Evolutionary conservation across 2,329 filamentous ascomycete species (phyloP).

Genomic region (Immersiporthe knoxdaviesiana): DNA sequence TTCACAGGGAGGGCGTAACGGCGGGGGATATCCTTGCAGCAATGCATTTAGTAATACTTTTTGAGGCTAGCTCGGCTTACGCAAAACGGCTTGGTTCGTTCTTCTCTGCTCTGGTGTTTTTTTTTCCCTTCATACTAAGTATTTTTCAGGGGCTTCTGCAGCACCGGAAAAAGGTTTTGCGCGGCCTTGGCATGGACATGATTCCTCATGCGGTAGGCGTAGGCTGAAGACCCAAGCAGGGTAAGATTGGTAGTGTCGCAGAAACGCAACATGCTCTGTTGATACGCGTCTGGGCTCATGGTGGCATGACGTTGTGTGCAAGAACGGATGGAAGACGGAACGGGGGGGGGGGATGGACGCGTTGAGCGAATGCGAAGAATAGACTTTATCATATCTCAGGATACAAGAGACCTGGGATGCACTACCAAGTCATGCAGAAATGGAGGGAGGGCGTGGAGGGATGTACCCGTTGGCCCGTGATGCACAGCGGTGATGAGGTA

Average conservation of each 20-base stretch:
- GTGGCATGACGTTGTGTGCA: conserved; percentile 15
- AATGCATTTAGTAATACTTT: neutral
- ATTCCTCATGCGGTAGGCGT: conserved; percentile 16
- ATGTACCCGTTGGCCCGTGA: neutral
- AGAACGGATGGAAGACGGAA: neutral
- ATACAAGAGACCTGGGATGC: neutral
- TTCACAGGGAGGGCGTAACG: neutral
- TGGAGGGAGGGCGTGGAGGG: neutral
- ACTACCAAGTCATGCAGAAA: neutral
- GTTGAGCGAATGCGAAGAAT: conserved; percentile 4
- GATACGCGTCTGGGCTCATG: conserved; percentile 19
- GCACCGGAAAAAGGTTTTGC: conserved; percentile 19
- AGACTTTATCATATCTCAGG: neutral
- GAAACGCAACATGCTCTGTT: conserved; percentile 12
- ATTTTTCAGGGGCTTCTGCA: conserved; percentile 2
- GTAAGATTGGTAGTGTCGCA: neutral
- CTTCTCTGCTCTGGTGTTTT: conserved; percentile 1
- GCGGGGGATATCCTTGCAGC: neutral
- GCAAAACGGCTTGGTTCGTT: conserved; percentile 3
- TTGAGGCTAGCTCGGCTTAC: neutral
- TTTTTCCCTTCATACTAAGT: neutral
- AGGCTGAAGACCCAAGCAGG: neutral
- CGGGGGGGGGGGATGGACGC: neutral
- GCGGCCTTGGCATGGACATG: conserved; percentile 13
- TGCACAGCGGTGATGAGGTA: neutral